Evolutionary conservation across 345 rosid species (phyloP), one percentile per base, ranked within the genome.

Genomic region (Melaleuca quinquenervia): DNA sequence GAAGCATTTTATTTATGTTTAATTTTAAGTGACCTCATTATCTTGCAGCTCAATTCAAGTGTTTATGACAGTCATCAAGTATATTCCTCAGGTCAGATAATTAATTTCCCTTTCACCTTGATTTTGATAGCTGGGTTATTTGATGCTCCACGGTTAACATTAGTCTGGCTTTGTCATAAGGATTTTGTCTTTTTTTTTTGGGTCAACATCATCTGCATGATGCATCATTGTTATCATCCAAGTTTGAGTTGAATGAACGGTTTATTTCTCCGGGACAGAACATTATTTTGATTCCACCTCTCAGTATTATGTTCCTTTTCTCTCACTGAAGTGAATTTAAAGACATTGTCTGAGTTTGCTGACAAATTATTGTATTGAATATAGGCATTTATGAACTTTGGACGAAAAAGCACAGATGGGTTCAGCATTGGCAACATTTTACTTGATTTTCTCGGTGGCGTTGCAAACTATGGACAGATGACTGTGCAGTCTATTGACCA

Each of bases 381-480:
- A 52, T 90, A 96, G 99, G 98, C 94, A 7, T 84, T 89, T 84
- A 93, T 96, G 98, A 96, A 96, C 90, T 93, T 93, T 82, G 91
- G 87, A 87, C 91, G 94, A 86, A 95, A 96, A 88, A 96, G 99
- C 92, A 96, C 98, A 6, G 94, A 92, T 18, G 98, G 99, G 18
- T 95, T 96, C 92, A 95, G 99, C 89, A 95, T 96, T 11, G 99
- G 98, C 74, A 93, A 95, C 85, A 93, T 95, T 84, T 93, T 96
- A 84, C 98, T 96, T 8, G 99, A 96, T 91, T 95, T 96, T 89
- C 24, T 60, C 48, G 99, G 98, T 54, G 98, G 98, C 14, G 82
- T 93, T 36, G 89, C 97, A 82, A 96, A 90, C 86, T 95, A 93
- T 80, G 85, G 90, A 8, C 98, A 95, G 88, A 95, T 95, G 98